A percentile compares a stretch with the other conserved stretches of the same genome.
Evolutionary conservation across 495 filamentous ascomycete genomes (phyloP).

Genomic region (Pyrenopolyporus hunteri): DNA sequence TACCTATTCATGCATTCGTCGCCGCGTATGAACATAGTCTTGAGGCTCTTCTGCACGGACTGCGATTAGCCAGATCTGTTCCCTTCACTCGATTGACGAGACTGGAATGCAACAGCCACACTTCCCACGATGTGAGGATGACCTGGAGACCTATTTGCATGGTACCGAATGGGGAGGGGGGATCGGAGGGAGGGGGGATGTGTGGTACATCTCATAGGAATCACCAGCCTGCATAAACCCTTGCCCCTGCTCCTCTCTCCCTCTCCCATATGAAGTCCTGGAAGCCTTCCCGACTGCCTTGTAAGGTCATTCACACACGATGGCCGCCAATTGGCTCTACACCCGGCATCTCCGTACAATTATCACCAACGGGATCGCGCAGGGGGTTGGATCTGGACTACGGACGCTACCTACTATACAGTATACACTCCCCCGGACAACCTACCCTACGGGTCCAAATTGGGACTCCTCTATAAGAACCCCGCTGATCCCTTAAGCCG

Average conservation of each 20-base stretch:
- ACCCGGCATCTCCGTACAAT: conserved; percentile 5
- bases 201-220: too few relatives aligned
- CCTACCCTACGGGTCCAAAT: conserved; percentile 7
- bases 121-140: too few relatives aligned
- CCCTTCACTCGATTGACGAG: too few relatives aligned
- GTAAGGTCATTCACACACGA: background rate
- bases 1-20: too few relatives aligned
- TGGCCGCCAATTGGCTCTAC: conserved; percentile 7
- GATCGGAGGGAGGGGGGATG: too few relatives aligned
- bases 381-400: too few relatives aligned
- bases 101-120: too few relatives aligned
- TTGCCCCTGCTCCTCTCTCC: conserved; percentile 16
- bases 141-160: too few relatives aligned
- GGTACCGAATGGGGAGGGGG: too few relatives aligned
- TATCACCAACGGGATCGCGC: conserved; percentile 4
- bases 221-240: conserved; percentile 1
- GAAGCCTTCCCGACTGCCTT: conserved; percentile 35
- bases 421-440: background rate
- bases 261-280: background rate
- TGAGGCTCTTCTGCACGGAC: too few relatives aligned
- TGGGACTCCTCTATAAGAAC: conserved; percentile 24
- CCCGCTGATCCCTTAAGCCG: conserved; percentile 29
- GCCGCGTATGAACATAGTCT: too few relatives aligned
- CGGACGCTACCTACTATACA: conserved; percentile 1
- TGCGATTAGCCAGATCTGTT: too few relatives aligned